phyloP scores from a whole-genome alignment of 2,329 filamentous ascomycete species.

The Nannizzia gypsea region DNA sequence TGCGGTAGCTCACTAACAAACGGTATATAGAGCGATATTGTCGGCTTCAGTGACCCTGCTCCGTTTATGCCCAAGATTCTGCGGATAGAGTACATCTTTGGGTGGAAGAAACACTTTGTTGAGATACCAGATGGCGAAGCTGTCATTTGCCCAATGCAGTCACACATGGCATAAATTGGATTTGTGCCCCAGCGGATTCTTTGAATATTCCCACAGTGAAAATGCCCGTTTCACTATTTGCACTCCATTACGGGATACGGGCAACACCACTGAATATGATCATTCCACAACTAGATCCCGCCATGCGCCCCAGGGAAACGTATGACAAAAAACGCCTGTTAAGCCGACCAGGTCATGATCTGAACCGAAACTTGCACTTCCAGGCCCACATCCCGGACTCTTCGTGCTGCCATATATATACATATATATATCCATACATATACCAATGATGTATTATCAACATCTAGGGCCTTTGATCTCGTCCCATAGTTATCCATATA shows the following conservation, averaged over 20 bases:
- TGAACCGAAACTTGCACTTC: background rate
- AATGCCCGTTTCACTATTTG: background rate
- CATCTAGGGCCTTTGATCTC: background rate
- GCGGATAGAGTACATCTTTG: constrained; percentile 33
- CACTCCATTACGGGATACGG: background rate
- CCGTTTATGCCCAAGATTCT: constrained; percentile 31
- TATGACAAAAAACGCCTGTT: background rate
- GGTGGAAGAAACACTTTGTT: constrained; percentile 27
- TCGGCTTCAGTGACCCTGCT: constrained; percentile 35
- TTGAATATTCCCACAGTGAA: background rate
- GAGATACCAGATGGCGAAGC: constrained; percentile 29
- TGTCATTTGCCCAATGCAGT: constrained; percentile 29
- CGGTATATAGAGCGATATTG: constrained; percentile 27
- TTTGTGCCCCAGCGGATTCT: background rate
- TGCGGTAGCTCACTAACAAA: background rate
- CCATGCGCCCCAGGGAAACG: background rate
- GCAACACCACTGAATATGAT: background rate
- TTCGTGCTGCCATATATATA: background rate
- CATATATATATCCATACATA: background rate
- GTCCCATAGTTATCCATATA: background rate
- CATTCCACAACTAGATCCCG: background rate
- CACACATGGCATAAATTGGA: constrained; percentile 19
- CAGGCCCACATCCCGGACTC: background rate
- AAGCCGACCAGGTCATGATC: background rate
- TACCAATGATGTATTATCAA: background rate